Base-by-base conservation (phyloP, 2,329 filamentous ascomycete genomes). In the Biscogniauxia sp. region DNA sequence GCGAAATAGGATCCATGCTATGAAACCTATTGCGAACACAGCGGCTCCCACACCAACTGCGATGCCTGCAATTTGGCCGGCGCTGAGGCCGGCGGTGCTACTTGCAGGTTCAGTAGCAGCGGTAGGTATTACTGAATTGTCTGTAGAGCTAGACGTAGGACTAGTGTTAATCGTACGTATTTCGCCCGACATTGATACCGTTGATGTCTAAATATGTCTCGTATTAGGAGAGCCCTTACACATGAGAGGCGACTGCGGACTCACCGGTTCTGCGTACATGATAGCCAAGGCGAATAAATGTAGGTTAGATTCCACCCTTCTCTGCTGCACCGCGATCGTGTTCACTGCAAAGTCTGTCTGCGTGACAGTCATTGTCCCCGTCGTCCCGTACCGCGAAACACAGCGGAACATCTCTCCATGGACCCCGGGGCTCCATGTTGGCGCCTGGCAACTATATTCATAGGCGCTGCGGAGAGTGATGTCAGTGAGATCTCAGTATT, bases 221-320 rank as follows among this genome's bases (percentile, higher is more conserved):
- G 55, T 37, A 20, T 49, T 20, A 7, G 32, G 49, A 2, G 11
- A 56, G 26, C 19, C n/a, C 17, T 53, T 6, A 17, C 11, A 49
- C 50, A 51, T 17, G 19, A 37, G 4, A 20, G 32, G 25, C 3
- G 37, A 11, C 6, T 28, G 37, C 37, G 3, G 13, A 61, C 65
- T 54, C 56, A 65, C 66, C 57, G 64, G 66, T 52, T 60, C 56
- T 25, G 63, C 63, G 56, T 67, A 68, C 50, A 68, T 59, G 41
- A 68, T 52, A 7, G 62, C 66, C 15, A 68, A 28, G 11, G 67
- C 67, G 51, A 62, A 61, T 6, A 68, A 51, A 37, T 68, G 67
- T 41, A 55, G 51, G 9, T 54, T 19, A 3, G 54, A 54, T 9
- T 19, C 51, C 23, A 45, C 49, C 5, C 7, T 19, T 55, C 57